Conservation (phyloP, 2,329 filamentous ascomycete genomes). For the Cladosporium cucumerinum region DNA sequence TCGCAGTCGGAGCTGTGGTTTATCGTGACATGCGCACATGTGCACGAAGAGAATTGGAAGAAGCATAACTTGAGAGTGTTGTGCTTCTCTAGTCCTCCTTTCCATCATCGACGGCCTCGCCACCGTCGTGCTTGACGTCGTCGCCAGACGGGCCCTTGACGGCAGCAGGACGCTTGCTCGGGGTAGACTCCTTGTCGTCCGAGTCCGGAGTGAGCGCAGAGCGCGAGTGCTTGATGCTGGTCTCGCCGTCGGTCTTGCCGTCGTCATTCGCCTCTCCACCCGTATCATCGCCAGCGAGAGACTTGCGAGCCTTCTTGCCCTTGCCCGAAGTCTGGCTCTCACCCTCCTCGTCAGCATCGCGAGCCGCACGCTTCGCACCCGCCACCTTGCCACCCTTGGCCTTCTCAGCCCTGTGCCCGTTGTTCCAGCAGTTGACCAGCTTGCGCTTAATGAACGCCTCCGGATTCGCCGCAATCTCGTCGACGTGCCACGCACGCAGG, state of each 20-base stretch:
- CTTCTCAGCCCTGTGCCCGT: neutral
- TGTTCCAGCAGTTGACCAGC: constrained; percentile 9
- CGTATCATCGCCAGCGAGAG: neutral
- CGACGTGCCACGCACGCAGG: neutral
- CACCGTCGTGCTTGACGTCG: neutral
- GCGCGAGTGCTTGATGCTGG: neutral
- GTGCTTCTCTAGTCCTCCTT: neutral
- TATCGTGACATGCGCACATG: neutral
- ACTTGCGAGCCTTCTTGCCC: neutral
- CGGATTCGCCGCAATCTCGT: neutral
- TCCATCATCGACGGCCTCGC: neutral
- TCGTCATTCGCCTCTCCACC: no score
- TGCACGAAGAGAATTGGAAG: neutral
- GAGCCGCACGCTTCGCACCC: neutral
- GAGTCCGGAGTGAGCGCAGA: neutral
- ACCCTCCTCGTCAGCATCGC: neutral
- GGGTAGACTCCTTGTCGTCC: neutral
- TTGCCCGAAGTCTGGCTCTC: neutral
- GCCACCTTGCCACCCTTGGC: neutral
- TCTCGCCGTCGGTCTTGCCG: neutral
- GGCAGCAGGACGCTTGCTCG: neutral
- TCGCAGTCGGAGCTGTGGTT: no score
- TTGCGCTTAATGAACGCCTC: constrained; percentile 2
- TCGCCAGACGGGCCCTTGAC: neutral
- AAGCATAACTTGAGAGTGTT: neutral